Evolutionary conservation across 768 basidiomycete species (phyloP), one percentile per base, ranked within the genome.

Genomic region (Boletus subparvulus): DNA sequence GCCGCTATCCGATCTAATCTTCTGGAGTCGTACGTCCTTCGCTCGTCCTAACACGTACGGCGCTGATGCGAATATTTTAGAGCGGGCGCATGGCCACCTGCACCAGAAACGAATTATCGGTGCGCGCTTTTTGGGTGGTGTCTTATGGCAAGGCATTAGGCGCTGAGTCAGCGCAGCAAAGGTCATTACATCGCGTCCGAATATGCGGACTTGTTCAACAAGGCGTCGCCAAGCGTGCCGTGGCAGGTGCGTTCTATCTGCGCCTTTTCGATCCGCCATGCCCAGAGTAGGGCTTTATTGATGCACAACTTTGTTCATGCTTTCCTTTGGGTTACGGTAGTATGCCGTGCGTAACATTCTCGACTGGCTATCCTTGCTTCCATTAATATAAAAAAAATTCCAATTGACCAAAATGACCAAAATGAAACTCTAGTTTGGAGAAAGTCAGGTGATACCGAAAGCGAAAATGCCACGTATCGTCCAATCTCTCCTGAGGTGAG

Each of bases 161-260:
- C 26, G 36, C 64, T 63, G 37, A 55, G 40, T 48, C 39, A 19
- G 55, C 45, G n/a, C 57, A 75, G 80, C 50, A 79, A 77, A 67
- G 91, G 90, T 0, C 90, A 92, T 65, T 90, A 85, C 59, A 81
- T 92, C 53, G 79, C 91, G 41, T 71, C 78, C 13, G 90, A 92
- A 63, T 84, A 88, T 56, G 77, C 80, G 9, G 86, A 87, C 68
- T 85, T 79, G 42, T 68, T 78, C 51, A 88, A 89, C 70, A 88
- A 80, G 66, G 74, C 82, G 50, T 75, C 75, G 61, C 84, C 86
- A 14, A 84, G 78, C n/a, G 77, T 80, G 68, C 85, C 89, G 8
- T 86, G 87, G 88, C 82, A 85, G 78, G 89, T 89, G 65, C 65
- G 86, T 75, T 52, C 50, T 28, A 55, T 65, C 55, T 13, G 58